Base-by-base conservation (phyloP, 139 green algal species). In the Trebouxia sp. region DNA sequence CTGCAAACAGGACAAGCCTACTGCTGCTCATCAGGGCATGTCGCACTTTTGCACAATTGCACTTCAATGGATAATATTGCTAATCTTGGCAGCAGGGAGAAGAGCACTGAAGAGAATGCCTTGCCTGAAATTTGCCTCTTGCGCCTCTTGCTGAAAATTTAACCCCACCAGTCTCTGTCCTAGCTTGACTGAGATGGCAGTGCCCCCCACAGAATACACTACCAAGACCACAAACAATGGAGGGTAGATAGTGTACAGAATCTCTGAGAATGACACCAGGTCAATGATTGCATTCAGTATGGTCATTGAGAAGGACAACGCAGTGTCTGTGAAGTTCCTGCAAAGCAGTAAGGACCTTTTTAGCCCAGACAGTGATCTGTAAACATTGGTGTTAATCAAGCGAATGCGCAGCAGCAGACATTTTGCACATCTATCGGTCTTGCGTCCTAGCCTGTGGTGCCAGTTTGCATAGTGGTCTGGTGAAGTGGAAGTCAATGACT, bases 161-260 rank as follows among this genome's bases (percentile, higher is more conserved):
- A 99, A 92, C 0, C 86, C 88, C 35, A 99, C 92, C 47, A 99
- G 90, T 12, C 87, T 92, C 26, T 75, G 75, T 1, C 93, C 93
- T 3, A 97, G 89, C 12, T 65, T 62, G 22, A 95, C 39, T 24
- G 89, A 95, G 35, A 93, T 87, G 6, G 82, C 90, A 5, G 96
- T 99, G 50, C 96, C 96, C 0, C 96, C 96, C 12, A 98, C 39
- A 1, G 94, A 92, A 85, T 99, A 99, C 5, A 93, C 75, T 0
- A 98, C 39, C 39, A 99, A 87, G 14, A 93, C 96, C 10, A 79
- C 89, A 87, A 99, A 99, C 32, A 99, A 91, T 0, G 96, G 96
- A 0, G 96, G 96, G 86, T 99, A 99, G 82, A 99, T 99, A 79
- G 84, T 89, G 88, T 94, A 99, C 58, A 99, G 86, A 86, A 99